Evolutionary conservation across 2,329 filamentous ascomycete species (phyloP).

Genomic region (Dothiorella sarmentorum): DNA sequence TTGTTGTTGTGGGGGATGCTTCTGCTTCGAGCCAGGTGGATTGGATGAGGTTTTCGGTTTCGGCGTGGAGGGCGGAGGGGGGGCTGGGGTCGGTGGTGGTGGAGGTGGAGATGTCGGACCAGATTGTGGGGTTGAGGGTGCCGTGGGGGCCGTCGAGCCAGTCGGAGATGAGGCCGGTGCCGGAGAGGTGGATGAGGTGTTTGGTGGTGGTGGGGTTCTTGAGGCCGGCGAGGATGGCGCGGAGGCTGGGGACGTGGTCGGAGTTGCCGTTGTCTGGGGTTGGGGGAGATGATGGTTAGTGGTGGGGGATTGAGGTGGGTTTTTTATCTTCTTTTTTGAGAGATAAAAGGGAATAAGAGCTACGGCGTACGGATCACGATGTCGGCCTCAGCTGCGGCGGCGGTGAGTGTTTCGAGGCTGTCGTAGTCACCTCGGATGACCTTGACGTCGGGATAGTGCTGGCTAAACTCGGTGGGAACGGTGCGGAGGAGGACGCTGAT

Average conservation of each 20-base stretch:
- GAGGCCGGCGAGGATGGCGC: conserved; percentile 48
- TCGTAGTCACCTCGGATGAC: conserved; percentile 15
- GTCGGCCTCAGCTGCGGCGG: conserved; percentile 3
- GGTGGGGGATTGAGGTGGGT: too few species aligned
- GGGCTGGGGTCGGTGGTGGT: conserved; percentile 54
- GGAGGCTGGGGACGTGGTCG: conserved; percentile 27
- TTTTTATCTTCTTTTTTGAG: too few species aligned
- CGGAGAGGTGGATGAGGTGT: conserved; percentile 54
- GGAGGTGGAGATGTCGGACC: conserved; percentile 59
- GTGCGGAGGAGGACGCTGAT: conserved; percentile 14
- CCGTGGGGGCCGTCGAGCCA: conserved; percentile 35
- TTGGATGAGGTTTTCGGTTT: conserved; percentile 67
- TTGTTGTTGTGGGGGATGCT: background rate
- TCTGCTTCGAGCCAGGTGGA: conserved; percentile 27
- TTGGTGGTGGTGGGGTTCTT: conserved; percentile 28
- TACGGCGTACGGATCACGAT: conserved; percentile 30
- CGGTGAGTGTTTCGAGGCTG: background rate
- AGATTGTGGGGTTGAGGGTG: conserved; percentile 46
- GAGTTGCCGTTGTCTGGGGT: conserved; percentile 26
- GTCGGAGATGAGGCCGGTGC: conserved; percentile 51
- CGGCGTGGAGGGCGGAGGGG: conserved; percentile 58
- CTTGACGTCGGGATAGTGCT: background rate
- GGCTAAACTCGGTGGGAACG: background rate
- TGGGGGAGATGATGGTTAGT: background rate
- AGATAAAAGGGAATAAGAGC: too few species aligned